Evolutionary conservation across 257 asterid species (phyloP), one percentile per base, ranked within the genome.

Genomic region (Nemophila menziesii): DNA sequence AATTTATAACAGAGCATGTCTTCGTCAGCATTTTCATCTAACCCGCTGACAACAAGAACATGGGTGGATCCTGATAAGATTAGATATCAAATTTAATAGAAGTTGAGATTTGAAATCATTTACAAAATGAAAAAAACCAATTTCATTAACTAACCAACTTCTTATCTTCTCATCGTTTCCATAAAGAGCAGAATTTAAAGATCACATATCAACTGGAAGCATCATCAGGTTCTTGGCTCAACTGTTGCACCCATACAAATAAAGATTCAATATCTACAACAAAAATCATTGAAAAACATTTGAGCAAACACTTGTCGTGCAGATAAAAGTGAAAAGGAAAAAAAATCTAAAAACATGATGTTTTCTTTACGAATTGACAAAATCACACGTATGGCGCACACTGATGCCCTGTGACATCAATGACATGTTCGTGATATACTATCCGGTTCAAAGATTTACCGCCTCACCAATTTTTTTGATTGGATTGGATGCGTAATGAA

Each of bases 1-100:
- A 89, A 84, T 56, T 89, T 94, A 64, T 89, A 89, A 21, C 98
- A 94, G 57, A 89, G 86, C 95, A 84, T 81, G 56, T 89, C 98
- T 75, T 89, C 98, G 46, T 89, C 96, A 49, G 98, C 95, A 78
- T 89, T 80, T 55, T 89, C 98, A 67, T 84, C 98, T 81, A 89
- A 68, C 34, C 98, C 98, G 18, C 94, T 95, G 63, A 84, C 93
- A 57, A 84, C 98, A 65, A 89, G 92, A 52, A 84, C 98, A 70
- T 89, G 90, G 6, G 94, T 78, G 43, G 98, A 95, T 60, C 93
- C 97, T 87, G 75, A 64, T 41, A 62, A 58, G 8, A 33, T 24
- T n/a, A n/a, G n/a, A n/a, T n/a, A 57, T 18, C 48, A 46, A 51
- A 19, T 44, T n/a, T n/a, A n/a, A 24, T 26, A 48, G 49, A 8